Evolutionary conservation across 176 grass and related monocot genomes (phyloP), one percentile per base, ranked within the genome.

Genomic region (Cenchrus americanus): DNA sequence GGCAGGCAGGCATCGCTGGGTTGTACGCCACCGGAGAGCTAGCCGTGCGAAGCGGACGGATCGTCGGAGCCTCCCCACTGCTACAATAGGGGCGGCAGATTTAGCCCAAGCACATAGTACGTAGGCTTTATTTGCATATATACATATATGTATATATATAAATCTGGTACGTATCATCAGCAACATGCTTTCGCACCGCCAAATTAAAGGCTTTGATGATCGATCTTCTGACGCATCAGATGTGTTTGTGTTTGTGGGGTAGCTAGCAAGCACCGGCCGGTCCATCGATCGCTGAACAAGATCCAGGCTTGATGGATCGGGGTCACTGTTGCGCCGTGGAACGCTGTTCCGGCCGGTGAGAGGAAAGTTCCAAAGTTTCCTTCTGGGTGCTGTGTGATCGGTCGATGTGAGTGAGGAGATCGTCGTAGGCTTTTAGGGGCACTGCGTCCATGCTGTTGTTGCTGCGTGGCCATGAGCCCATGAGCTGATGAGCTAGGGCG

Each of bases 341-440:
- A 69, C 66, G 66, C 41, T 78, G 84, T 83, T 75, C 81, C 57
- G 58, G 40, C 79, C 62, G 27, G 62, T n/a, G 78, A 50, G 78
- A 50, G 73, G 66, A 90, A 86, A 71, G 79, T 83, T 84, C 84
- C 88, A 90, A 83, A 86, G 60, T 83, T 86, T 90, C 80, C 74
- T 83, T 90, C 73, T 43, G 66, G 66, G 83, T 24, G 78, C 78
- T 90, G 88, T 86, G 77, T 50, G 83, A 41, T 67, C 66, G 64
- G 76, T 89, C 50, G 50, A 52, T 64, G 43, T 43, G 42, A 43
- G 63, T 6, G 21, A 47, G 51, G 11, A 69, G 11, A 62, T 57
- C 66, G 2, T 51, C 59, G 5, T 34, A 10, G 17, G 24, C 14
- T 30, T 30, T 76, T 37, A 37, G 79, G 47, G 26, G 37, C 52